A percentile compares a stretch with the other conserved stretches of the same genome.
Evolutionary conservation across 257 asterid species (phyloP).

Genomic region (Lycium ferocissimum): DNA sequence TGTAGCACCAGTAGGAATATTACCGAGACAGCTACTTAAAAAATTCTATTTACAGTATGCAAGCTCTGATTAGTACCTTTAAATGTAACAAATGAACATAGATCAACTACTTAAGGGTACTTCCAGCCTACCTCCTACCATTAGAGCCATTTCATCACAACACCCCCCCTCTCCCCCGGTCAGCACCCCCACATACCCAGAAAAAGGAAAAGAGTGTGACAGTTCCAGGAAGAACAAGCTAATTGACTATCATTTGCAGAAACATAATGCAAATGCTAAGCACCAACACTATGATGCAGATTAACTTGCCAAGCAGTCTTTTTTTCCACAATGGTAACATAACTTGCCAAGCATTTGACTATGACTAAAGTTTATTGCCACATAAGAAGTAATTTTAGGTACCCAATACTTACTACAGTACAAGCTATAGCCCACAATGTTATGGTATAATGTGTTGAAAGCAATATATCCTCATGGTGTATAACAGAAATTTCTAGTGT

Average conservation of each 20-base stretch:
- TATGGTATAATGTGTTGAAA: not conserved
- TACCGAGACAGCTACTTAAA: not conserved
- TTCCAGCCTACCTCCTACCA: not conserved
- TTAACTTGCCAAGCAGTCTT: not conserved
- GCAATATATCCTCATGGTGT: too few relatives aligned
- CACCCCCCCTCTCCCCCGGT: too few relatives aligned
- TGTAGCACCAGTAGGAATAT: not conserved
- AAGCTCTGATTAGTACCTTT: slow-evolving; percentile 8
- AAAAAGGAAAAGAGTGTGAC: too few relatives aligned
- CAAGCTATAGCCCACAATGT: not conserved
- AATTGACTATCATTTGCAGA: not conserved
- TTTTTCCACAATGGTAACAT: not conserved
- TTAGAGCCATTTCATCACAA: too few relatives aligned
- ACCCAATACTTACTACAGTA: slow-evolving; percentile 5
- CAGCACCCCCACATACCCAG: too few relatives aligned
- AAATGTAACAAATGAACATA: slow-evolving; percentile 9
- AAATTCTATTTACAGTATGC: not conserved
- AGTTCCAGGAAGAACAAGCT: not conserved
- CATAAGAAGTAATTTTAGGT: not conserved
- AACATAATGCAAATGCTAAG: not conserved
- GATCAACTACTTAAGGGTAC: not conserved
- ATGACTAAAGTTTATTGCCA: slow-evolving; percentile 10
- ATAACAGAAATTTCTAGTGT: not conserved
- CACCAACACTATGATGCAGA: not conserved
- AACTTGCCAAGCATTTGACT: not conserved